Base-by-base conservation (phyloP, 768 basidiomycete genomes). In the Phaffia tasmanica region DNA sequence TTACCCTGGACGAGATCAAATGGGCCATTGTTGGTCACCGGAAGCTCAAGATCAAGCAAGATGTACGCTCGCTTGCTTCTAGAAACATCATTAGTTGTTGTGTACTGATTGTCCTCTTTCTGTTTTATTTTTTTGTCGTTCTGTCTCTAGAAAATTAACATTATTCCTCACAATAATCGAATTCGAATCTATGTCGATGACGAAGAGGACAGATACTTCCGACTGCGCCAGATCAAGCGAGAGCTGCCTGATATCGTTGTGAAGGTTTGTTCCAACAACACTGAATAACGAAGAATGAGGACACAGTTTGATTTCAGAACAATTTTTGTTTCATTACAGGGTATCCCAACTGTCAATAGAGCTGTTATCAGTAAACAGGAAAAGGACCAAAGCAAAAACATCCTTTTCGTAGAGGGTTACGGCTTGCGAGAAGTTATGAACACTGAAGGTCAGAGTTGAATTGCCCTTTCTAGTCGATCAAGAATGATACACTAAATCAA, bases 281-380 rank as follows among this genome's bases (percentile, higher is more conserved):
- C 29, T 55, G 48, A 35, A 27, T 29, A 9, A 42, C 6, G 11
- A 42, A 4, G 11, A 11, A 42, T 11, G 35, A 42, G 11, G 11
- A 42, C 35, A 11, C 4, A 42, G 11, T 4, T 11, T 42, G 35
- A 42, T 42, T 11, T n/a, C 14, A 19, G 16, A 27, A 54, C n/a
- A 27, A 21, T 4, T 53, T 16, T 27, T 4, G 3, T 3, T 4
- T 54, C 8, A 25, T 16, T 5, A 53, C 71, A 92, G 88, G 95
- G 95, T 60, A 85, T 93, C 21, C 79, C 87, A 0, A 84, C 85
- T 1, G 87, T 97, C 68, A 84, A 89, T 66, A 85, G 95, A 70
- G 95, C 94, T 1, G 85, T 99, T 72, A 98, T 99, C 76, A 91
- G 91, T 72, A 90, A 92, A 78, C 91, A 92, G 75, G 89, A 93